Conservation (phyloP, 2,329 filamentous ascomycete genomes). For the Beauveria caledonica region DNA sequence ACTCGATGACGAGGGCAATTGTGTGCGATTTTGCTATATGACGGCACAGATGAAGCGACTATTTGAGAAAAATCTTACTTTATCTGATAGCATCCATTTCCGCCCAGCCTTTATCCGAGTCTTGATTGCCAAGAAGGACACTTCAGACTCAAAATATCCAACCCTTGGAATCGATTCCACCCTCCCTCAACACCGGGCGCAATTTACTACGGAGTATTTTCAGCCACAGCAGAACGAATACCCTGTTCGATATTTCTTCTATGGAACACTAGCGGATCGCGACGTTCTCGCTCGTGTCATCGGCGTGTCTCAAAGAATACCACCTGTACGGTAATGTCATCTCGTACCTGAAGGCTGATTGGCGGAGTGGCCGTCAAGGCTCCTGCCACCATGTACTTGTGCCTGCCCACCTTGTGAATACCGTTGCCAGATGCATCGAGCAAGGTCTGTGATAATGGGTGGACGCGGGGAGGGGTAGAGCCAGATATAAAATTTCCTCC, state of each 20-base stretch:
- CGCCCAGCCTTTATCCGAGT: conserved; percentile 11
- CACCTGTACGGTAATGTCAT: conserved; percentile 78
- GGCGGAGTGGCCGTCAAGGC: conserved; percentile 64
- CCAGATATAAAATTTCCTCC: no score
- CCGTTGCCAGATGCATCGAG: no score
- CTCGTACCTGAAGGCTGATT: conserved; percentile 54
- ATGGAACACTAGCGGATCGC: conserved; percentile 28
- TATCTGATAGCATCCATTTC: not conserved
- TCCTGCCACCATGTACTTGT: conserved; percentile 65
- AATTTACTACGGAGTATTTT: conserved; percentile 13
- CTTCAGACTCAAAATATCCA: conserved; percentile 12
- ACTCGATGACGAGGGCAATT: not conserved
- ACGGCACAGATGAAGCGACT: not conserved
- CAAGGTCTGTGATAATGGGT: no score
- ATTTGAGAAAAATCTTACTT: not conserved
- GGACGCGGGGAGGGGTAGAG: no score
- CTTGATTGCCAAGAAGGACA: conserved; percentile 13
- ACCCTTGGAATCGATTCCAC: conserved; percentile 16
- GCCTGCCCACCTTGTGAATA: conserved; percentile 53
- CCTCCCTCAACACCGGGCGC: conserved; percentile 17
- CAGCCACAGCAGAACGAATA: conserved; percentile 15
- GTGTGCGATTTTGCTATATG: not conserved
- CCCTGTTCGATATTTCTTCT: conserved; percentile 35
- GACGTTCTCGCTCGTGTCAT: conserved; percentile 24
- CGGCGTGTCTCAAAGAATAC: conserved; percentile 47